A percentile compares a stretch with the other conserved stretches of the same genome.
These are phyloP conservation scores for Cercospora canescens DNA, from an alignment of 2,329 filamentous ascomycete species.

Conservation along the genomic window DNA sequence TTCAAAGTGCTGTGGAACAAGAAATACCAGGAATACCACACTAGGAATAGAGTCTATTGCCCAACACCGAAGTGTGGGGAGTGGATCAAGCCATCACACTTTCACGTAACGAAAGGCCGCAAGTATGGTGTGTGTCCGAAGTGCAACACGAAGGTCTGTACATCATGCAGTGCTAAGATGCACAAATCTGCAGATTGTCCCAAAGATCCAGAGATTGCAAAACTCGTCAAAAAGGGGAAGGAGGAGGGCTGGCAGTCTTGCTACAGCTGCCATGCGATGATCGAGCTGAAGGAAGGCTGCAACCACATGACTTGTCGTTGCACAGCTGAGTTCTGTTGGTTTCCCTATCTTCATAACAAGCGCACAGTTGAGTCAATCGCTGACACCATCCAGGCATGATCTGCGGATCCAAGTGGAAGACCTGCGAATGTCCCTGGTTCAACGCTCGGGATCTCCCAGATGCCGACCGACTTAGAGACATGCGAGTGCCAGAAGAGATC, in stretches of 20 bases:
- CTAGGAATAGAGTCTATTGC: constrained; percentile 75
- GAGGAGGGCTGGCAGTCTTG: constrained; percentile 74
- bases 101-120: constrained; percentile 56
- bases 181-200: constrained; percentile 71
- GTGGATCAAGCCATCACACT: constrained; percentile 74
- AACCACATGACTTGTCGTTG: constrained; percentile 89
- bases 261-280: constrained; percentile 69
- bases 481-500: constrained; percentile 49
- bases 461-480: constrained; percentile 56
- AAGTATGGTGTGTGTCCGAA: constrained; percentile 68
- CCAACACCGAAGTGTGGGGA: constrained; percentile 70
- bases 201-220: constrained; percentile 65
- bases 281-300: constrained; percentile 81
- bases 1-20: constrained; percentile 82
- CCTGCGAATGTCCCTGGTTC: constrained; percentile 80
- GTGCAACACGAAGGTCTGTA: constrained; percentile 75
- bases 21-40: constrained; percentile 75
- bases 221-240: constrained; percentile 64
- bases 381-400: constrained; percentile 55
- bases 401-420: constrained; percentile 80
- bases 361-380: background rate
- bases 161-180: constrained; percentile 70
- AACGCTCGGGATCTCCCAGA: constrained; percentile 55
- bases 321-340: constrained; percentile 72
- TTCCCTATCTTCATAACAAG: background rate